Conservation (phyloP, 495 filamentous ascomycete species). For the Apodospora peruviana region DNA sequence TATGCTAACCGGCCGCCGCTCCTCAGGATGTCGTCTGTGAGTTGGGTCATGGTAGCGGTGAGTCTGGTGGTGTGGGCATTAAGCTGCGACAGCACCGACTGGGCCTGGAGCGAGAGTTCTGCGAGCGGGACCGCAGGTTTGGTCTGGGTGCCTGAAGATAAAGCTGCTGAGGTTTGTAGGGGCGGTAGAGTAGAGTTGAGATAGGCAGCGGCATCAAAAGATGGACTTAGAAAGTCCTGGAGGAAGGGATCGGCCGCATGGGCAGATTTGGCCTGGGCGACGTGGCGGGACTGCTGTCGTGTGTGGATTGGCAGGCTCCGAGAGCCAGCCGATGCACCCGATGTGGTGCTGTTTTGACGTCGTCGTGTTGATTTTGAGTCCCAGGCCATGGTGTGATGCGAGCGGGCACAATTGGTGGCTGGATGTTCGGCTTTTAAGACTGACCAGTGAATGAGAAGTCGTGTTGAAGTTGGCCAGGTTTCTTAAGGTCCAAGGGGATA, state of each 20-base stretch:
- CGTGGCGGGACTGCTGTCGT: conserved; percentile 21
- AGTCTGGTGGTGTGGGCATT: conserved; percentile 81
- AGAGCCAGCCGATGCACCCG: conserved; percentile 10
- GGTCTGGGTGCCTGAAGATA: conserved; percentile 1
- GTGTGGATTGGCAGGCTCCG: conserved; percentile 16
- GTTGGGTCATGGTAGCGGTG: conserved; percentile 73
- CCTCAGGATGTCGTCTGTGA: conserved; percentile 92
- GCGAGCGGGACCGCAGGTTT: conserved; percentile 57
- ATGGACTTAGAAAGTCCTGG: conserved; percentile 61
- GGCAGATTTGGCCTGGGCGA: conserved; percentile 38
- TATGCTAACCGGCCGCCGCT: conserved; percentile 83
- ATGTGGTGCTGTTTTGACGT: conserved; percentile 25
- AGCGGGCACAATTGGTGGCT: neutral
- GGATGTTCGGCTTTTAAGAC: neutral
- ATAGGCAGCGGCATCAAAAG: conserved; percentile 76
- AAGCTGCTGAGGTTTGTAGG: conserved; percentile 38
- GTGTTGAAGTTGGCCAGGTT: too few species aligned
- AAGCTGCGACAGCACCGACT: conserved; percentile 77
- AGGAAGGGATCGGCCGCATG: conserved; percentile 58
- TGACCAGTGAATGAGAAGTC: too few species aligned
- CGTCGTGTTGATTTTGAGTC: conserved; percentile 21
- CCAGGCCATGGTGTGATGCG: conserved; percentile 15
- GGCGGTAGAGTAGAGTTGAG: conserved; percentile 71
- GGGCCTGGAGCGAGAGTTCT: conserved; percentile 74
- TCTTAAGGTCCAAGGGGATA: too few species aligned